Evolutionary conservation across 768 basidiomycete species (phyloP).

Genomic region (Phanerodontia chrysosporium): DNA sequence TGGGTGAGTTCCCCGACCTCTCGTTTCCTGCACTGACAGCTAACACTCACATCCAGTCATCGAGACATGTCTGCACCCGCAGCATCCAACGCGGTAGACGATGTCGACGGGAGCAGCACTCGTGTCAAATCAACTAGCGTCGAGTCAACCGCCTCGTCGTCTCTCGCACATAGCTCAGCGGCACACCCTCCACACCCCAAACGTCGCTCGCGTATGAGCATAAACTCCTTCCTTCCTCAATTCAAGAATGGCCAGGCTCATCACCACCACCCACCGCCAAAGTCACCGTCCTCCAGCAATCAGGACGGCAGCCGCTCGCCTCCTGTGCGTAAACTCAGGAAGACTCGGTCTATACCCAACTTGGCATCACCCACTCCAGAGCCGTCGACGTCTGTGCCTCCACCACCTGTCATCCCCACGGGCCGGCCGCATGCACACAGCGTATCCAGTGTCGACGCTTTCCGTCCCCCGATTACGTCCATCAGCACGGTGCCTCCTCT

Average conservation of each 20-base stretch:
- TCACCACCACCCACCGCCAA: constrained; percentile 7
- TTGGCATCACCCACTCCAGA: constrained; percentile 23
- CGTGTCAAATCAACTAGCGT: constrained; percentile 10
- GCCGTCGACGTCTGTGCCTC: constrained; percentile 5
- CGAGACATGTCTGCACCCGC: constrained; percentile 62
- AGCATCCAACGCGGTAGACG: constrained; percentile 34
- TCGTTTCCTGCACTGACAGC: background rate
- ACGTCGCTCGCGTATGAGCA: constrained; percentile 64
- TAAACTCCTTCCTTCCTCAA: constrained; percentile 51
- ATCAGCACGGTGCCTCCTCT: constrained; percentile 17
- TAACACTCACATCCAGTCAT: background rate
- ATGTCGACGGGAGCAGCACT: constrained; percentile 41
- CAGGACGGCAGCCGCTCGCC: constrained; percentile 27
- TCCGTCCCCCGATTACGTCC: constrained; percentile 30
- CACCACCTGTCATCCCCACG: constrained; percentile 25
- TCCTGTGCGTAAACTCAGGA: constrained; percentile 55
- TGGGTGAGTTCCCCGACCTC: constrained; percentile 46
- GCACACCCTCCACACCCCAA: constrained; percentile 23
- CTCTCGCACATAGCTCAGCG: background rate
- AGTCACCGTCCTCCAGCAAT: constrained; percentile 3
- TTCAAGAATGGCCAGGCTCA: constrained; percentile 37
- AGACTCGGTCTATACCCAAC: constrained; percentile 74
- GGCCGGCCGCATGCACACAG: constrained; percentile 76
- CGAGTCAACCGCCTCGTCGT: constrained; percentile 4
- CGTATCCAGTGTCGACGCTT: constrained; percentile 67